A percentile compares a stretch with the other conserved stretches of the same genome.
Conservation (phyloP, 768 basidiomycete genomes). For the Russula sp. region DNA sequence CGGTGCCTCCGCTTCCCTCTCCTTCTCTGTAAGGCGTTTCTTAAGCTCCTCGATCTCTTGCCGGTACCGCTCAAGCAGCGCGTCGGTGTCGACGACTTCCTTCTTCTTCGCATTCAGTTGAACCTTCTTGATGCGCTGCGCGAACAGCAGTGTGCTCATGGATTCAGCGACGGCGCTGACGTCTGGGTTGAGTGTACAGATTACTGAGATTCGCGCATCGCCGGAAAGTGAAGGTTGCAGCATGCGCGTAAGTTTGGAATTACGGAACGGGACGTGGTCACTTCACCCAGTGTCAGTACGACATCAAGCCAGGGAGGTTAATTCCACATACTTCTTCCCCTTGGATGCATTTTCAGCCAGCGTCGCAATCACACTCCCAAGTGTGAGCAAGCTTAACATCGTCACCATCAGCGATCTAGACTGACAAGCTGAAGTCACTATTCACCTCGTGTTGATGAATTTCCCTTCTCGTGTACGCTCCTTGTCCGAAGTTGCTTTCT, state of each 20-base stretch:
- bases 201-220: slow-evolving; percentile 91
- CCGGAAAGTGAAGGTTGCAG: slow-evolving; percentile 93
- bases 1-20: slow-evolving; percentile 47
- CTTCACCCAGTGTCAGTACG: slow-evolving; percentile 29
- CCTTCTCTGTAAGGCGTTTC: slow-evolving; percentile 58
- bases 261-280: slow-evolving; percentile 91
- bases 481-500: slow-evolving; percentile 92
- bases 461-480: slow-evolving; percentile 94
- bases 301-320: neutral
- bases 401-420: slow-evolving; percentile 2
- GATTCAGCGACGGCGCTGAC: slow-evolving; percentile 71
- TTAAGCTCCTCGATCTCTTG: slow-evolving; percentile 92
- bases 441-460: slow-evolving; percentile 87
- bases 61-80: slow-evolving; percentile 87
- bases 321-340: slow-evolving; percentile 49
- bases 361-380: slow-evolving; percentile 89
- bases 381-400: slow-evolving; percentile 65
- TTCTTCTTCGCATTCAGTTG: slow-evolving; percentile 88
- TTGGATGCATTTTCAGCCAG: slow-evolving; percentile 81
- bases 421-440: neutral
- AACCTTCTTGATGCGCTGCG: slow-evolving; percentile 85
- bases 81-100: slow-evolving; percentile 89
- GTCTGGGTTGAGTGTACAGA: slow-evolving; percentile 93
- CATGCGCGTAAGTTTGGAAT: slow-evolving; percentile 90
- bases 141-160: slow-evolving; percentile 84